phyloP scores from a whole-genome alignment of 768 basidiomycete species.

The Coprinopsis strossmayeri region DNA sequence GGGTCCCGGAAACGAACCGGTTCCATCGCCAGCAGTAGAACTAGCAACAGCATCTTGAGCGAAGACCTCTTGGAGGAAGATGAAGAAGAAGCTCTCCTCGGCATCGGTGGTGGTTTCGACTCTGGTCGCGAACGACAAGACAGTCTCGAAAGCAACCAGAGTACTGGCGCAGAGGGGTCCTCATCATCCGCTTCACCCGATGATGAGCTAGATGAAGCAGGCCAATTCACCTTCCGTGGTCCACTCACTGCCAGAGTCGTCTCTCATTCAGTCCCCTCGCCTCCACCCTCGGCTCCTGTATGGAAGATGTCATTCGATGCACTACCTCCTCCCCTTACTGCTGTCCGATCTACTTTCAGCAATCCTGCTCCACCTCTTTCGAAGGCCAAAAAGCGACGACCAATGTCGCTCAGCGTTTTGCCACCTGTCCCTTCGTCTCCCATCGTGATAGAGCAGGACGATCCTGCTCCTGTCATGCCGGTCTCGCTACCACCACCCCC shows the following conservation, averaged over 20 bases:
- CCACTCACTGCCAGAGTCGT: conserved; percentile 20
- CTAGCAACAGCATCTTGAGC: conserved; percentile 63
- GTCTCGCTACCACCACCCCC: conserved; percentile 26
- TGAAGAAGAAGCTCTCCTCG: conserved; percentile 67
- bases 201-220: conserved; percentile 28
- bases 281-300: conserved; percentile 49
- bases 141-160: conserved; percentile 21
- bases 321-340: conserved; percentile 46
- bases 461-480: conserved; percentile 2
- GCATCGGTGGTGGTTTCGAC: conserved; percentile 62
- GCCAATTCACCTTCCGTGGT: conserved; percentile 17
- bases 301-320: conserved; percentile 50
- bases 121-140: conserved; percentile 31
- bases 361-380: conserved; percentile 23
- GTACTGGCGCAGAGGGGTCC: conserved; percentile 22
- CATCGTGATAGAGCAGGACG: conserved; percentile 28
- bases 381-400: conserved; percentile 51
- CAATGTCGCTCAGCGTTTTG: conserved; percentile 53
- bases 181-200: conserved; percentile 40
- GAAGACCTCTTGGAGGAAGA: conserved; percentile 81
- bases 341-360: conserved; percentile 47
- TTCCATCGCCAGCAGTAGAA: conserved; percentile 67
- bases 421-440: conserved; percentile 75
- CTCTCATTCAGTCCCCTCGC: conserved; percentile 18
- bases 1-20: conserved; percentile 63